Conservation (phyloP, 176 grass and related monocot genomes). For the Oryza glaberrima region DNA sequence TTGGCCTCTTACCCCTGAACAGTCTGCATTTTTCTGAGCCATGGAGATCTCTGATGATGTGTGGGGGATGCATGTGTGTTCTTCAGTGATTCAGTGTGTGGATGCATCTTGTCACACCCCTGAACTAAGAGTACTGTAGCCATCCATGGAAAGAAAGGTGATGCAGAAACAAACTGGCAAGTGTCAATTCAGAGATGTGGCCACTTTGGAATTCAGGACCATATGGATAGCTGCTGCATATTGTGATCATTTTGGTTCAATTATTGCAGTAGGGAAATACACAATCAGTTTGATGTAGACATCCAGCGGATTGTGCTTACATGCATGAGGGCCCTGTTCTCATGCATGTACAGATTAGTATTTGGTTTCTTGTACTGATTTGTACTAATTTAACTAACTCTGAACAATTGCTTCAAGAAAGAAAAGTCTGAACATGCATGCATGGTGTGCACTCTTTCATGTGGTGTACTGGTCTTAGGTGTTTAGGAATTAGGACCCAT, state of each 20-base stretch:
- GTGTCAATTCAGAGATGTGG: neutral
- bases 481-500: neutral
- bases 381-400: conserved; percentile 2
- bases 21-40: conserved; percentile 48
- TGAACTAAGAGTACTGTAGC: conserved; percentile 32
- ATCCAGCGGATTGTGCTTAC: neutral
- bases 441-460: conserved; percentile 10
- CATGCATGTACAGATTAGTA: conserved; percentile 14
- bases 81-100: conserved; percentile 10
- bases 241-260: conserved; percentile 25
- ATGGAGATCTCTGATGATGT: conserved; percentile 30
- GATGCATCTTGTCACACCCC: conserved; percentile 46
- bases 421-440: conserved; percentile 14
- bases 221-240: neutral
- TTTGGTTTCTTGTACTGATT: conserved; percentile 25
- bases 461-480: neutral
- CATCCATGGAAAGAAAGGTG: neutral
- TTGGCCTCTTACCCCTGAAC: conserved; percentile 55
- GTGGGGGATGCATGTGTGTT: conserved; percentile 15
- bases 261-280: conserved; percentile 18
- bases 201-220: neutral
- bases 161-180: neutral
- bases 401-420: neutral
- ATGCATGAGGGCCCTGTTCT: neutral
- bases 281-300: neutral